phyloP scores from a whole-genome alignment of 176 grass and related monocot species.

The Oryza glumipatula region DNA sequence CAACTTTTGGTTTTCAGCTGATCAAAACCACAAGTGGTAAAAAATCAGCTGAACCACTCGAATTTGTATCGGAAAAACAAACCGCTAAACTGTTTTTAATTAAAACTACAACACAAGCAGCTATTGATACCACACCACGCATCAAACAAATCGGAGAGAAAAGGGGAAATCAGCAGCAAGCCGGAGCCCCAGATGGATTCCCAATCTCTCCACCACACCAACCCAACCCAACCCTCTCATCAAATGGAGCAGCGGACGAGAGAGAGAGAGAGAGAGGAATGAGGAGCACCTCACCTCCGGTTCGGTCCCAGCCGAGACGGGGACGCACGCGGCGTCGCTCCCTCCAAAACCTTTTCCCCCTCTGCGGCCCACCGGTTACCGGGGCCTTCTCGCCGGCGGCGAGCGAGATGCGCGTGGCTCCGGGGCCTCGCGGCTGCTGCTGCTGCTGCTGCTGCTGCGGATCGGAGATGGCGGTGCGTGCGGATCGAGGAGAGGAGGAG shows the following conservation, averaged over 20 bases:
- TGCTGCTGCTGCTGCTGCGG: too few species aligned
- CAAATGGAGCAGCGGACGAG: background rate
- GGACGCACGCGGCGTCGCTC: too few species aligned
- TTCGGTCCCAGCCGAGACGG: background rate
- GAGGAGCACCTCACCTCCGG: background rate
- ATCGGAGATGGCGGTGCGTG: background rate
- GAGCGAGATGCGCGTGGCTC: background rate
- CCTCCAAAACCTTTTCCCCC: background rate
- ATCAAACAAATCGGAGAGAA: background rate
- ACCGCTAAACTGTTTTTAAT: background rate
- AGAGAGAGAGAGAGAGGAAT: background rate
- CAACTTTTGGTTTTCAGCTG: background rate
- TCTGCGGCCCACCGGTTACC: background rate
- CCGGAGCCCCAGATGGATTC: background rate
- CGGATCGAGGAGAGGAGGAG: background rate
- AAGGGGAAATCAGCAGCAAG: background rate
- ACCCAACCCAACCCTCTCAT: background rate
- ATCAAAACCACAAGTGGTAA: background rate
- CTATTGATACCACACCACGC: background rate
- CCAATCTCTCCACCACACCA: background rate
- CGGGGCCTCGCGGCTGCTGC: too few species aligned
- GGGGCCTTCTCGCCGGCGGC: background rate
- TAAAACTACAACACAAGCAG: background rate
- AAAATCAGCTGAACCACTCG: background rate
- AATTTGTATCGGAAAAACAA: background rate